Percentiles rank a stretch among this genome's conserved stretches.
These are phyloP conservation scores for Colletotrichum gloeosporioides DNA, from an alignment of 2,329 filamentous ascomycete species.

Conservation along the genomic window DNA sequence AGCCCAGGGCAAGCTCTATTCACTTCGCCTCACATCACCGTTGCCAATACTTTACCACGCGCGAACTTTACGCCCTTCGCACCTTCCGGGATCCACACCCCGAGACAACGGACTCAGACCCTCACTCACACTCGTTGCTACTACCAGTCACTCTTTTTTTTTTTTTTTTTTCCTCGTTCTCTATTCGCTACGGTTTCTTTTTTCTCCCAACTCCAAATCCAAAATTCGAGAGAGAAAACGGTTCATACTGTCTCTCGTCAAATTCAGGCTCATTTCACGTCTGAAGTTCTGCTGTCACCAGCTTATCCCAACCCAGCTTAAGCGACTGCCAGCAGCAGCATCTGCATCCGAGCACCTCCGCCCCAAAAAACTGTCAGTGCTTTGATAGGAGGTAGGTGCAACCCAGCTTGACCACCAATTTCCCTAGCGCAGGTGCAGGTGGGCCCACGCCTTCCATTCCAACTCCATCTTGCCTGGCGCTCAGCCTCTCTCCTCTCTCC, in stretches of 20 bases:
- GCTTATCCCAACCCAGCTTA: not conserved
- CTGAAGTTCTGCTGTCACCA: not conserved
- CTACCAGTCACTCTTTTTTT: not conserved
- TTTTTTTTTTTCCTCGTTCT: not conserved
- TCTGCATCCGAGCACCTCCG: not conserved
- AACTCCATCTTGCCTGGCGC: slow-evolving; percentile 13
- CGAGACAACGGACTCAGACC: not conserved
- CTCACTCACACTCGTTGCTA: not conserved
- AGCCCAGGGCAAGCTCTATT: not conserved
- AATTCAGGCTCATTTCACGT: not conserved
- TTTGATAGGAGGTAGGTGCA: slow-evolving; percentile 19
- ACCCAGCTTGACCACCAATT: slow-evolving; percentile 17
- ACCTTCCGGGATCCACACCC: not conserved
- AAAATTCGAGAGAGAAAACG: not conserved
- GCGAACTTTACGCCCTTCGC: not conserved
- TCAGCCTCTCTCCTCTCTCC: slow-evolving; percentile 20
- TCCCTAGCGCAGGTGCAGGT: slow-evolving; percentile 19
- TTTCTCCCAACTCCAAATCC: not conserved
- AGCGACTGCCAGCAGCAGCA: not conserved
- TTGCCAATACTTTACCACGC: not conserved
- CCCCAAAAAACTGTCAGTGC: slow-evolving; percentile 8
- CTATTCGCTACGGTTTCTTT: not conserved
- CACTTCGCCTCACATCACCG: not conserved
- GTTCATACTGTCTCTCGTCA: not conserved
- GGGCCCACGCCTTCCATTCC: slow-evolving; percentile 17